Evolutionary conservation across 768 basidiomycete genomes (phyloP).

Genomic region (Suillus sp.): DNA sequence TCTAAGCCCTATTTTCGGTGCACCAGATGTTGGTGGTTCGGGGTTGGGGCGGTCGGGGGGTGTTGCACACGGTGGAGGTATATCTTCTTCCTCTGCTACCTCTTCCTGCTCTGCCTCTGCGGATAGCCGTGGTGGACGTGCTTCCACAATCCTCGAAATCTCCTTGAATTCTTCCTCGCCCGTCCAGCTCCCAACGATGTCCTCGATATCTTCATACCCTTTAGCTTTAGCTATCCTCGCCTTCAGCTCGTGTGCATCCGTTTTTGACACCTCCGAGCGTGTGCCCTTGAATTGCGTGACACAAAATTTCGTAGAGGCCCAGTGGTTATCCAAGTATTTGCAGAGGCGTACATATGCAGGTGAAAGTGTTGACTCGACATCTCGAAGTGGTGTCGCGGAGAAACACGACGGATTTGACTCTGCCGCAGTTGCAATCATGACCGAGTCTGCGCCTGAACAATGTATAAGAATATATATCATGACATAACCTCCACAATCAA

Average conservation of each 20-base stretch:
- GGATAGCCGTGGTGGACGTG: slow-evolving; percentile 23
- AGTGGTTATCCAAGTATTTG: slow-evolving; percentile 77
- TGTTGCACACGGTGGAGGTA: slow-evolving; percentile 40
- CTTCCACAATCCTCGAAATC: slow-evolving; percentile 50
- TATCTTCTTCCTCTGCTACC: slow-evolving; percentile 35
- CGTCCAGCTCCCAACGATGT: slow-evolving; percentile 53
- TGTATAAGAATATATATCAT: slow-evolving; percentile 7
- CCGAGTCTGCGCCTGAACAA: slow-evolving; percentile 71
- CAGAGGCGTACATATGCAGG: slow-evolving; percentile 75
- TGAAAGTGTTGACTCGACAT: slow-evolving; percentile 68
- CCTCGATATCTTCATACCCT: slow-evolving; percentile 53
- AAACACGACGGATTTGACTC: slow-evolving; percentile 94
- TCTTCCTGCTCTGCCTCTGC: not conserved
- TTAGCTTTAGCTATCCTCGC: slow-evolving; percentile 63
- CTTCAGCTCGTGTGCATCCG: slow-evolving; percentile 57
- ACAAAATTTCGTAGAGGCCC: slow-evolving; percentile 87
- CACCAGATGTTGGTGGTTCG: slow-evolving; percentile 54
- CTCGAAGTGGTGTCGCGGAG: slow-evolving; percentile 61
- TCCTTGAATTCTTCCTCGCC: slow-evolving; percentile 64
- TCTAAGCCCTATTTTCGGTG: slow-evolving; percentile 45
- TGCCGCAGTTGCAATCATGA: slow-evolving; percentile 96
- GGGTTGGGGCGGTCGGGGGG: slow-evolving; percentile 59
- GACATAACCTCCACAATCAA: not conserved
- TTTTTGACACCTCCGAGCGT: slow-evolving; percentile 56
- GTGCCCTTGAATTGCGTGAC: slow-evolving; percentile 77